phyloP scores from a whole-genome alignment of 805 yeast genomes.

The Candida pseudoglaebosa region DNA sequence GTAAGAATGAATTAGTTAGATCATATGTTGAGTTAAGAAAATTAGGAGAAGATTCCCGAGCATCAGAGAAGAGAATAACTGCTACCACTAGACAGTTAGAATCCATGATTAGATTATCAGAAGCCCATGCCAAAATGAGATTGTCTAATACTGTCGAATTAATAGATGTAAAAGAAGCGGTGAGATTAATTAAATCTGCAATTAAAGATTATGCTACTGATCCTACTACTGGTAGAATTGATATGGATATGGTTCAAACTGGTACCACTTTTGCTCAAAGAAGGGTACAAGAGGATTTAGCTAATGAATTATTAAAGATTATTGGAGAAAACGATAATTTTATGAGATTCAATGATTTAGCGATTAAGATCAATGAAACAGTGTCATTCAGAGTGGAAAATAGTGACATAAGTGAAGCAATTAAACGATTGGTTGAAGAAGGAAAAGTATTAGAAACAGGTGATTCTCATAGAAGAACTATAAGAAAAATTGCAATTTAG shows the following conservation, averaged over 20 bases:
- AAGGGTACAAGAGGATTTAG: constrained; percentile 67
- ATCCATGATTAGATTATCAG: constrained; percentile 89
- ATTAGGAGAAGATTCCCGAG: constrained; percentile 84
- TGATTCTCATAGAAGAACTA: constrained; percentile 64
- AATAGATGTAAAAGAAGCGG: constrained; percentile 88
- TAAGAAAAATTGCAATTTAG: constrained; percentile 25
- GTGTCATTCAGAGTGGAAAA: constrained; percentile 64
- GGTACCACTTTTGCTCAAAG: constrained; percentile 90
- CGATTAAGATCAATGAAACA: constrained; percentile 62
- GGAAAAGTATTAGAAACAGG: constrained; percentile 67
- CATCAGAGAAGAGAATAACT: constrained; percentile 86
- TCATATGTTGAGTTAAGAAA: constrained; percentile 92
- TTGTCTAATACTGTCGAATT: constrained; percentile 66
- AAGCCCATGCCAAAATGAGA: constrained; percentile 97
- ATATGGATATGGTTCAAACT: constrained; percentile 95
- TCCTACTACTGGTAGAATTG: constrained; percentile 94
- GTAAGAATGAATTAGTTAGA: constrained; percentile 79
- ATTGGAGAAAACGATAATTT: constrained; percentile 48
- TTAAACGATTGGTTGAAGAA: constrained; percentile 67
- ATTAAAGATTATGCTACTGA: constrained; percentile 98
- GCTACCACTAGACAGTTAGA: constrained; percentile 98
- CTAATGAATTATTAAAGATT: constrained; percentile 53
- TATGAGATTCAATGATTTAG: constrained; percentile 56
- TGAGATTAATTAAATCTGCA: constrained; percentile 86
- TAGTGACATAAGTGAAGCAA: constrained; percentile 61